Evolutionary conservation across 352 stramenopile genomes (phyloP).

Genomic region (Blastocystis sp.): DNA sequence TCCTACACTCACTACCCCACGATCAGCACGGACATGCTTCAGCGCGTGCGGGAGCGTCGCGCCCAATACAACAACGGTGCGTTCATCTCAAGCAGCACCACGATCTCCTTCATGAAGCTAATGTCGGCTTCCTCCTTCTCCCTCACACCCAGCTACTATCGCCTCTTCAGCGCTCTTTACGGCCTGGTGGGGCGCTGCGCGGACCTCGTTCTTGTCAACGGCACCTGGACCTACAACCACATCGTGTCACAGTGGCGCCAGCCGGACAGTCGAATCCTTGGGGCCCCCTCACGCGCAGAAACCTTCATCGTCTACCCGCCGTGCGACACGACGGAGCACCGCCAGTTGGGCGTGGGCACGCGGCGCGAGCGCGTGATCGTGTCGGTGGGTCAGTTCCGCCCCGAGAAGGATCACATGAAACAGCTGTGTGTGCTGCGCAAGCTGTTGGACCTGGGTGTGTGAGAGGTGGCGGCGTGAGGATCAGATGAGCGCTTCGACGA

Average conservation of each 20-base stretch:
- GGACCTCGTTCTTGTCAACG: constrained; percentile 93
- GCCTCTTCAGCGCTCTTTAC: constrained; percentile 87
- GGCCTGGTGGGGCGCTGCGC: constrained; percentile 80
- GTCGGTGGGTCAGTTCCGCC: constrained; percentile 94
- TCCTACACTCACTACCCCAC: constrained; percentile 99
- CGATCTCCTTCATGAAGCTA: constrained; percentile 85
- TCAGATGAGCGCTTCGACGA: constrained; percentile 71
- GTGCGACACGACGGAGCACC: constrained; percentile 81
- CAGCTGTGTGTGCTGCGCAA: constrained; percentile 72
- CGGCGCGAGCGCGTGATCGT: constrained; percentile 81
- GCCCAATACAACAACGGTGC: constrained; percentile 88
- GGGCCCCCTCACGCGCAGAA: constrained; percentile 32
- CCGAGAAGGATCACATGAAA: constrained; percentile 93
- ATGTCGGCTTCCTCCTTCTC: constrained; percentile 74
- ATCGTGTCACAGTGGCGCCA: constrained; percentile 86
- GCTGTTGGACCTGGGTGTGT: constrained; percentile 61
- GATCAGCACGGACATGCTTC: constrained; percentile 97
- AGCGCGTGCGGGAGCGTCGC: constrained; percentile 83
- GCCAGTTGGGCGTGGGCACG: neutral
- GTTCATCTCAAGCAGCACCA: constrained; percentile 78
- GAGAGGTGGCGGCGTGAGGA: neutral
- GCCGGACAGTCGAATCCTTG: constrained; percentile 32
- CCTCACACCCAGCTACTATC: constrained; percentile 80
- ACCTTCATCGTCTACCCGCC: constrained; percentile 85
- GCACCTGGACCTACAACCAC: constrained; percentile 92